Evolutionary conservation across 192 early-diverging fungal genomes (phyloP).

Genomic region (Geranomyces variabilis): DNA sequence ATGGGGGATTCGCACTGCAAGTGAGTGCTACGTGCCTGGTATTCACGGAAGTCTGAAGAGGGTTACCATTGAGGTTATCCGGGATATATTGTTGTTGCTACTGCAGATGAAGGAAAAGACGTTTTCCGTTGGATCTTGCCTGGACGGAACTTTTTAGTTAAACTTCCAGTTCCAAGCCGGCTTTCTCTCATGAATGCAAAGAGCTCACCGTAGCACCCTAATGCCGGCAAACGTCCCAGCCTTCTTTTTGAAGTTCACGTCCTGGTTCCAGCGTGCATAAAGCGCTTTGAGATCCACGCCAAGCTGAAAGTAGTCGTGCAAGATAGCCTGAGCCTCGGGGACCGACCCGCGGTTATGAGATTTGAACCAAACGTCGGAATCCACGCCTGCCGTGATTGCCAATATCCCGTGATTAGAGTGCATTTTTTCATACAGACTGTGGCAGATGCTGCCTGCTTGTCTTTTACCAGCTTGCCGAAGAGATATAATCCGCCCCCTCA

Average conservation of each 20-base stretch:
- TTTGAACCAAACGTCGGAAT: constrained; percentile 30
- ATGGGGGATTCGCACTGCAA: constrained; percentile 2
- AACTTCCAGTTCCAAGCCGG: no score
- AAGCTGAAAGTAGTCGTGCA: constrained; percentile 89
- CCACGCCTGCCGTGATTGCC: no score
- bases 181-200: not conserved
- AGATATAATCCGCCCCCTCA: constrained; percentile 62
- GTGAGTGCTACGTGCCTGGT: not conserved
- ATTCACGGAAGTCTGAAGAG: not conserved
- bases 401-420: no score
- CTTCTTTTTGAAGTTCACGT: constrained; percentile 70
- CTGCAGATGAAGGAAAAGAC: constrained; percentile 91
- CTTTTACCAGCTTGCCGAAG: constrained; percentile 63
- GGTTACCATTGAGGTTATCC: constrained; percentile 83
- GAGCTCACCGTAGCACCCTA: constrained; percentile 61
- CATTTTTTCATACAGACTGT: not conserved
- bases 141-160: not conserved
- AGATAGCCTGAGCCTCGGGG: constrained; percentile 35
- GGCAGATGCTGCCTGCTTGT: not conserved
- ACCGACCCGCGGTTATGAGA: constrained; percentile 25
- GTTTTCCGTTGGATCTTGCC: constrained; percentile 86
- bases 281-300: constrained; percentile 61
- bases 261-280: constrained; percentile 56
- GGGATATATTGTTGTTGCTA: constrained; percentile 90
- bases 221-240: constrained; percentile 64